Conservation (phyloP, 2,329 filamentous ascomycete genomes). For the Fusarium sacchari region DNA sequence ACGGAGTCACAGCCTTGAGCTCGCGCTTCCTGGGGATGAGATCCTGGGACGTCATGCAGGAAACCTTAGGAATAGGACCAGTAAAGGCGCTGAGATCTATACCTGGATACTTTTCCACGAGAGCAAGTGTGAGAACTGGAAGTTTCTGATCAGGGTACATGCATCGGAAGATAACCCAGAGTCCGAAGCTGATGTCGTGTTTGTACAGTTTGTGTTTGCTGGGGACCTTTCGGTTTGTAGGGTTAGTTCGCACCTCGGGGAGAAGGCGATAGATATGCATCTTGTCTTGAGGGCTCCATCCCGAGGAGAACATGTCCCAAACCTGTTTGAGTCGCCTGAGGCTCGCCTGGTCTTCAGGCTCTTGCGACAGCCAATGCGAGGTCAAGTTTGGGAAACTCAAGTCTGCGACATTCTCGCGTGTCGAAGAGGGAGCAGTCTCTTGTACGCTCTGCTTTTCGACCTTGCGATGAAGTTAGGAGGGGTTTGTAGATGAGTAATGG, state of each 20-base stretch:
- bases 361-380: neutral
- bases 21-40: neutral
- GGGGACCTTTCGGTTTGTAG: neutral
- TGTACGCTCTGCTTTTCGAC: neutral
- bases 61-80: neutral
- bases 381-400: neutral
- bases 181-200: neutral
- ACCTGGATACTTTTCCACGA: constrained; percentile 4
- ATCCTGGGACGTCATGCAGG: neutral
- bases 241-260: neutral
- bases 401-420: neutral
- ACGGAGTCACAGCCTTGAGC: neutral
- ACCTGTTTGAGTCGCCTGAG: neutral
- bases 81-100: neutral
- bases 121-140: neutral
- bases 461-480: neutral
- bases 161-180: constrained; percentile 11
- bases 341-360: constrained; percentile 1
- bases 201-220: constrained; percentile 4
- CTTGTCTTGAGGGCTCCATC: neutral
- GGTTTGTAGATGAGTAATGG: neutral
- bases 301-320: neutral
- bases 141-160: constrained; percentile 4
- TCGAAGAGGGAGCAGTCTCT: neutral
- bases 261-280: neutral